These are phyloP conservation scores for Acanthamoeba triangularis DNA, from an alignment of 208 protist species.

Conservation along the genomic window DNA sequence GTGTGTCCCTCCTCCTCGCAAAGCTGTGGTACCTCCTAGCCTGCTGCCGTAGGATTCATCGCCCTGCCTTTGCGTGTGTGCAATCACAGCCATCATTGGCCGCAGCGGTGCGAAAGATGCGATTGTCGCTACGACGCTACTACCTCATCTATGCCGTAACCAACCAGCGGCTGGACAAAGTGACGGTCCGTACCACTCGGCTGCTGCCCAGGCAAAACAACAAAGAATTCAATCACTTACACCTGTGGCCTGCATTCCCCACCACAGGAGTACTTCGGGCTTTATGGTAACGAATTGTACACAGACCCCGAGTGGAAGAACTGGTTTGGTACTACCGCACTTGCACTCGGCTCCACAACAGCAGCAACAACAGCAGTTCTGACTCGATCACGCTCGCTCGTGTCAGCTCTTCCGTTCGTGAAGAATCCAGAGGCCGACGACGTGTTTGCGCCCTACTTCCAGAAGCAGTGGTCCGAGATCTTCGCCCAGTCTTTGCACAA, in stretches of 20 bases:
- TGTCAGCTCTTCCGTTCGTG: constrained; percentile 50
- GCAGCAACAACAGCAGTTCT: no score
- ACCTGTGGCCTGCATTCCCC: no score
- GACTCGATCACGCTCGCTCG: no score
- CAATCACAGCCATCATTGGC: background rate
- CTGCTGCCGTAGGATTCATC: background rate
- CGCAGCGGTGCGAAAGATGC: background rate
- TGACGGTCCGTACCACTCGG: constrained; percentile 3
- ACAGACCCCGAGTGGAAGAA: constrained; percentile 52
- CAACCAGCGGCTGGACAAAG: constrained; percentile 33
- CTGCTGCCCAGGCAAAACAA: no score
- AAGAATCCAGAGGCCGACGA: constrained; percentile 55
- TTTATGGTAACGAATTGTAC: constrained; percentile 25
- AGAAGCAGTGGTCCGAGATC: constrained; percentile 55
- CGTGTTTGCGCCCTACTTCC: constrained; percentile 50
- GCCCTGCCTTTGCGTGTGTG: background rate
- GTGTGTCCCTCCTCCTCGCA: no score
- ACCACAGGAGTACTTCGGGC: constrained; percentile 38
- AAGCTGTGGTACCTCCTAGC: background rate
- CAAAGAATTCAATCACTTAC: no score
- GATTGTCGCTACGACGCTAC: constrained; percentile 29
- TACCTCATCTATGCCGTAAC: constrained; percentile 55
- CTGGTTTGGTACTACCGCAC: constrained; percentile 11
- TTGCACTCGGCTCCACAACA: background rate
- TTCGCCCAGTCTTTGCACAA: constrained; percentile 57